Conservation (phyloP, 306 rosid genomes). For the Cucumis cinereus region DNA sequence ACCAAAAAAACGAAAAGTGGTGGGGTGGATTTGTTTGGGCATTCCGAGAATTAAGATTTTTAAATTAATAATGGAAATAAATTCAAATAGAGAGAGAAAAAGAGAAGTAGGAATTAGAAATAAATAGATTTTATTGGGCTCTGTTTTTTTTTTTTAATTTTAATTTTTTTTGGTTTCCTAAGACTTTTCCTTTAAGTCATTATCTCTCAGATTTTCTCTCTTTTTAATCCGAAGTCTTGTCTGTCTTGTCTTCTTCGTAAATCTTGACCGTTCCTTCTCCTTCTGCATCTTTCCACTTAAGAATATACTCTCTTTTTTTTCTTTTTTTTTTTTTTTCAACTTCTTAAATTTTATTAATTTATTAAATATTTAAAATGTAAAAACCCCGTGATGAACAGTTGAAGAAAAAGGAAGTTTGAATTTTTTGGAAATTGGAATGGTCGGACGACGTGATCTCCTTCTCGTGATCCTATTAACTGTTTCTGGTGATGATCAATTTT, state of each 20-base stretch:
- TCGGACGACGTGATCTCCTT: neutral
- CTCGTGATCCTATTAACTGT: neutral
- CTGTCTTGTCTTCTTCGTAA: neutral
- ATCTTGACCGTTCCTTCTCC: slow-evolving; percentile 6
- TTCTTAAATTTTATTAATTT: neutral
- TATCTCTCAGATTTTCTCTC: neutral
- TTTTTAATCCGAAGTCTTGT: neutral
- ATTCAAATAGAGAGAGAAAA: neutral
- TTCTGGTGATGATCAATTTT: neutral
- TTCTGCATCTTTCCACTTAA: neutral
- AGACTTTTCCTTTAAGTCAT: slow-evolving; percentile 5
- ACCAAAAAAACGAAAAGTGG: slow-evolving; percentile 1
- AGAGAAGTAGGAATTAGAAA: neutral
- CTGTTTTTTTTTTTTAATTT: neutral
- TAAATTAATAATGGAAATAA: slow-evolving; percentile 5
- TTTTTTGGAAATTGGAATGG: neutral
- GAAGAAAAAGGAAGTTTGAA: neutral
- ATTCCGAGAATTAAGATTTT: slow-evolving; percentile 35
- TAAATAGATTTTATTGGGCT: neutral
- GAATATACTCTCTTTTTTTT: neutral
- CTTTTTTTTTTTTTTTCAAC: too few species aligned
- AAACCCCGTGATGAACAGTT: neutral
- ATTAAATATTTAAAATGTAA: neutral
- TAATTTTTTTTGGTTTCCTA: neutral
- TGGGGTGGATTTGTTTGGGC: slow-evolving; percentile 16